Percentiles rank a stretch among this genome's conserved stretches.
Evolutionary conservation across 352 stramenopile genomes (phyloP).

Genomic region (Pythium chondricola): DNA sequence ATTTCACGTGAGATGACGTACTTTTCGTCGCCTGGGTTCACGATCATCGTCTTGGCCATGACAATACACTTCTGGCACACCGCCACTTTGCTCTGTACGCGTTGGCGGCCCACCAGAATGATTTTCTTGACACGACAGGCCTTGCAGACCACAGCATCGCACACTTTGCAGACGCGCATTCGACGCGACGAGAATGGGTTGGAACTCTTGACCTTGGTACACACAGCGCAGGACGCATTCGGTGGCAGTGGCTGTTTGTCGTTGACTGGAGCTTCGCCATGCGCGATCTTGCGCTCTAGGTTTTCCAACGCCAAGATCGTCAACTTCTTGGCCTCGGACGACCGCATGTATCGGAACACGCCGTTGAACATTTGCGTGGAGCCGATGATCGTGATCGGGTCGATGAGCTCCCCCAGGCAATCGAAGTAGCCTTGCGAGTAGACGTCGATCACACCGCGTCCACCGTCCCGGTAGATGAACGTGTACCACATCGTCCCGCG

Average conservation of each 20-base stretch:
- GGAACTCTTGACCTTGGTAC: slow-evolving; percentile 1
- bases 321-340: slow-evolving; percentile 47
- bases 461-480: slow-evolving; percentile 37
- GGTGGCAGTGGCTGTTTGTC: neutral
- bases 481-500: slow-evolving; percentile 36
- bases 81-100: slow-evolving; percentile 8
- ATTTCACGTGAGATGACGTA: neutral
- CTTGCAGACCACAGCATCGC: slow-evolving; percentile 27
- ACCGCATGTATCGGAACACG: slow-evolving; percentile 30
- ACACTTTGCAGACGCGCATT: slow-evolving; percentile 29
- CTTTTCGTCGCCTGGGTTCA: slow-evolving; percentile 14
- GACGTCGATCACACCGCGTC: slow-evolving; percentile 31
- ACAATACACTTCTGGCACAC: slow-evolving; percentile 35
- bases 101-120: slow-evolving; percentile 24
- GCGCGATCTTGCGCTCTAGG: slow-evolving; percentile 13
- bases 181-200: slow-evolving; percentile 3
- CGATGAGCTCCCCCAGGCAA: slow-evolving; percentile 25
- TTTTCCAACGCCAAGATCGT: slow-evolving; percentile 28
- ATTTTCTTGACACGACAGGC: slow-evolving; percentile 37
- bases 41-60: slow-evolving; percentile 16
- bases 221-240: slow-evolving; percentile 8
- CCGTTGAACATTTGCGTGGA: slow-evolving; percentile 28
- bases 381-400: slow-evolving; percentile 5
- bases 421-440: slow-evolving; percentile 42
- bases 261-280: neutral